Evolutionary conservation across 2,329 filamentous ascomycete species (phyloP).

Genomic region (Cladorrhinum sp.): DNA sequence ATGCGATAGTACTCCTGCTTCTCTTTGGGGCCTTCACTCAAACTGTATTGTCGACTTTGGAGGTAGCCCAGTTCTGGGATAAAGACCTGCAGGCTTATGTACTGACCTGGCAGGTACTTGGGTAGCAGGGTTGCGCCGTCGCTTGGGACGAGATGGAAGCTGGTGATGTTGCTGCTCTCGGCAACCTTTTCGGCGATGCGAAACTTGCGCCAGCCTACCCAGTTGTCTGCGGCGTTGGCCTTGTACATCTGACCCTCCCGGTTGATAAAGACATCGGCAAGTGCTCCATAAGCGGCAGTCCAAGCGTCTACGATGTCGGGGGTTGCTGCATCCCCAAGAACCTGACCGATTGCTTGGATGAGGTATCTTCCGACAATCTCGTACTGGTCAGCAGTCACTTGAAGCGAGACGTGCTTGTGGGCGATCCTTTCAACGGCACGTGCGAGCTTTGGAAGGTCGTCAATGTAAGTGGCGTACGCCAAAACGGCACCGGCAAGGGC

Average conservation of each 20-base stretch:
- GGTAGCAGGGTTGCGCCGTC: slow-evolving; percentile 58
- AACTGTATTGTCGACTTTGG: slow-evolving; percentile 73
- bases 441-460: slow-evolving; percentile 54
- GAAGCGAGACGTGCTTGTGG: slow-evolving; percentile 70
- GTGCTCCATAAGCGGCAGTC: slow-evolving; percentile 68
- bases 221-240: slow-evolving; percentile 47
- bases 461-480: slow-evolving; percentile 69
- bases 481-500: slow-evolving; percentile 64
- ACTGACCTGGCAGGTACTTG: slow-evolving; percentile 66
- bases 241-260: slow-evolving; percentile 63
- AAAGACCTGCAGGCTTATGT: slow-evolving; percentile 60
- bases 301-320: slow-evolving; percentile 65
- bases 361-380: slow-evolving; percentile 67
- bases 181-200: slow-evolving; percentile 60
- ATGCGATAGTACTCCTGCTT: slow-evolving; percentile 64
- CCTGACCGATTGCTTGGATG: slow-evolving; percentile 62
- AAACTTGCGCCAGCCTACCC: slow-evolving; percentile 67
- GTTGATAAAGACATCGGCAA: slow-evolving; percentile 68
- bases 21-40: slow-evolving; percentile 56
- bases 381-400: slow-evolving; percentile 67
- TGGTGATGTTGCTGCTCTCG: slow-evolving; percentile 66
- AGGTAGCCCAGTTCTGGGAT: slow-evolving; percentile 58
- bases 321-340: slow-evolving; percentile 65
- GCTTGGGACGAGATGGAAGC: slow-evolving; percentile 64
- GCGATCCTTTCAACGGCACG: slow-evolving; percentile 56